These are phyloP conservation scores for Colletotrichum theobromicola DNA, from an alignment of 2,329 filamentous ascomycete species.

Conservation along the genomic window DNA sequence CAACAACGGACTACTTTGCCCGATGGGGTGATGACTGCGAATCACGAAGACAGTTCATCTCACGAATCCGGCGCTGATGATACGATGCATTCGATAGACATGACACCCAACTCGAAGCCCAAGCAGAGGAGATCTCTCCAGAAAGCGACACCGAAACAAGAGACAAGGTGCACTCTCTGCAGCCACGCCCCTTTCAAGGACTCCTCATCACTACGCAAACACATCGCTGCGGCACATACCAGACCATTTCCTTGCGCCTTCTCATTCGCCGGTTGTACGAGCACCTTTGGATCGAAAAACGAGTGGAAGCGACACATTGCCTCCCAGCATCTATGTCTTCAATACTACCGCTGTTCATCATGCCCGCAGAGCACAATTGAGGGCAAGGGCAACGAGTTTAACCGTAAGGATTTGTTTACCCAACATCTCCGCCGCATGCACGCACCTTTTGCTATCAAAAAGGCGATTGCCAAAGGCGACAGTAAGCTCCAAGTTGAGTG, in stretches of 20 bases:
- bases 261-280: conserved; percentile 80
- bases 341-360: conserved; percentile 68
- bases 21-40: conserved; percentile 37
- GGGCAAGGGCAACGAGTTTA: conserved; percentile 75
- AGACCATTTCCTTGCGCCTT: conserved; percentile 86
- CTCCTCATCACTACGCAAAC: conserved; percentile 68
- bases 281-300: conserved; percentile 90
- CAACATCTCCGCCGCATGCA: conserved; percentile 97
- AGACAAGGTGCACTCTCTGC: conserved; percentile 66
- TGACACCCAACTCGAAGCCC: conserved; percentile 40
- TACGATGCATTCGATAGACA: conserved; percentile 35
- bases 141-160: conserved; percentile 57
- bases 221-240: conserved; percentile 72
- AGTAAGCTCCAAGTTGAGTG: conserved; percentile 65
- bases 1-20: conserved; percentile 43
- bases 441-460: conserved; percentile 69
- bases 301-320: conserved; percentile 97
- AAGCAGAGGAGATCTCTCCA: conserved; percentile 54
- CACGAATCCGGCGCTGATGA: conserved; percentile 48
- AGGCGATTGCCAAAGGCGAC: conserved; percentile 61
- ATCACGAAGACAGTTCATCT: conserved; percentile 46
- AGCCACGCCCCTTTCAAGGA: conserved; percentile 72
- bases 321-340: conserved; percentile 82
- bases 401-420: conserved; percentile 94
- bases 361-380: conserved; percentile 60